phyloP scores from a whole-genome alignment of 805 yeast species.

The Candida sonorensis region DNA sequence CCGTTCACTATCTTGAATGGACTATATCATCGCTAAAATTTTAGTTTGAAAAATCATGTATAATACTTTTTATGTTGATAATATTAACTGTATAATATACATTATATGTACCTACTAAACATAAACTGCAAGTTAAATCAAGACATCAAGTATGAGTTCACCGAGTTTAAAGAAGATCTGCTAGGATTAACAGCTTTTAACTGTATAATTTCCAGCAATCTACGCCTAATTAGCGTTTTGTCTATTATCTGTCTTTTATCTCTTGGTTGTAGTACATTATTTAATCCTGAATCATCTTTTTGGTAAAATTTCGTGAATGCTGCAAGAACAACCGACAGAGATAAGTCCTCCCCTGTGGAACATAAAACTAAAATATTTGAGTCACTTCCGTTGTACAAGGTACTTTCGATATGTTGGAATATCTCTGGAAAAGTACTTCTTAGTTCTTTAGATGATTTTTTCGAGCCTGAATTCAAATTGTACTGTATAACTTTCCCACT shows the following conservation, averaged over 20 bases:
- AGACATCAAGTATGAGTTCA: constrained; percentile 52
- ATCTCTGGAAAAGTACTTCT: constrained; percentile 42
- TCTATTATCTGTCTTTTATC: no score
- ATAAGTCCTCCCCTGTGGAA: constrained; percentile 59
- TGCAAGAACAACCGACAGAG: constrained; percentile 53
- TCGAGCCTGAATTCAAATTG: constrained; percentile 28
- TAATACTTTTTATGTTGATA: no score
- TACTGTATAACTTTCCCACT: constrained; percentile 10
- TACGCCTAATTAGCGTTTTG: constrained; percentile 32
- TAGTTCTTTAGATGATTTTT: constrained; percentile 62
- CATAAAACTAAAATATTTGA: constrained; percentile 41
- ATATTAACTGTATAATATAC: no score
- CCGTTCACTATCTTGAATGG: no score
- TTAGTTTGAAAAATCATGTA: no score
- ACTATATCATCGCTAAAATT: no score
- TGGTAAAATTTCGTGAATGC: constrained; percentile 39
- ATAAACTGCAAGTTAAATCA: no score
- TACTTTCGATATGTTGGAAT: constrained; percentile 19
- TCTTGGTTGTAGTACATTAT: no score
- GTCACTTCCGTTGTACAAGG: constrained; percentile 1
- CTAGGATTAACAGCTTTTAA: constrained; percentile 62
- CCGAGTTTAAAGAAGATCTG: constrained; percentile 68
- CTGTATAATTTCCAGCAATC: constrained; percentile 44
- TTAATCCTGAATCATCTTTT: not conserved
- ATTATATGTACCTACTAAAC: no score